These are phyloP conservation scores for Trichoderma sp. DNA, from an alignment of 2,329 filamentous ascomycete species.

Conservation along the genomic window DNA sequence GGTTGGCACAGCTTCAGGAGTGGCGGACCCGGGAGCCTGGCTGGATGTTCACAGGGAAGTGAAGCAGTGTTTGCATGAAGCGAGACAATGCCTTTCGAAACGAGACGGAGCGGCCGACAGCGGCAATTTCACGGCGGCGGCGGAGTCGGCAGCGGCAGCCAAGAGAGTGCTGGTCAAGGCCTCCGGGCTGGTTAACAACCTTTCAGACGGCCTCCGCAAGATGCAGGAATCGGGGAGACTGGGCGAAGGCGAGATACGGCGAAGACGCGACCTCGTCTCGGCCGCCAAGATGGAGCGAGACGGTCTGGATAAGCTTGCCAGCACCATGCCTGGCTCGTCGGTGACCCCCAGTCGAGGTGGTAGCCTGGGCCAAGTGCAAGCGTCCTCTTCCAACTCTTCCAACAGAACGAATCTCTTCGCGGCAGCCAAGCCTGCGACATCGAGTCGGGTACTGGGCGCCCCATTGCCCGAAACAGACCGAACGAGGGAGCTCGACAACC, in stretches of 20 bases:
- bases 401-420: slow-evolving; percentile 54
- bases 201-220: slow-evolving; percentile 65
- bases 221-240: slow-evolving; percentile 58
- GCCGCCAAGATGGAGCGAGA: slow-evolving; percentile 73
- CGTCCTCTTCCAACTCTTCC: slow-evolving; percentile 48
- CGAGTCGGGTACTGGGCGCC: slow-evolving; percentile 70
- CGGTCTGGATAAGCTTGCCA: slow-evolving; percentile 71
- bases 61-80: slow-evolving; percentile 63
- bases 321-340: slow-evolving; percentile 47
- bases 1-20: slow-evolving; percentile 42
- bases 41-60: slow-evolving; percentile 74
- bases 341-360: slow-evolving; percentile 37
- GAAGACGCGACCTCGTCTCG: slow-evolving; percentile 69
- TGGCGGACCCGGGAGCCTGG: slow-evolving; percentile 69
- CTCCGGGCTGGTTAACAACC: slow-evolving; percentile 60
- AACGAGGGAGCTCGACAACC: slow-evolving; percentile 75
- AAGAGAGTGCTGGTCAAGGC: slow-evolving; percentile 73
- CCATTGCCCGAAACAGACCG: slow-evolving; percentile 73
- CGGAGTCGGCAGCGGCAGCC: slow-evolving; percentile 70
- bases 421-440: slow-evolving; percentile 39
- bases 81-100: slow-evolving; percentile 68
- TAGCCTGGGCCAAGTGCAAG: slow-evolving; percentile 50
- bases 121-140: slow-evolving; percentile 45
- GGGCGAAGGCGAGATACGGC: slow-evolving; percentile 73
- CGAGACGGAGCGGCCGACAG: slow-evolving; percentile 57